These are phyloP conservation scores for Candida arabinofermentans DNA, from an alignment of 805 yeast genomes.

Conservation along the genomic window DNA sequence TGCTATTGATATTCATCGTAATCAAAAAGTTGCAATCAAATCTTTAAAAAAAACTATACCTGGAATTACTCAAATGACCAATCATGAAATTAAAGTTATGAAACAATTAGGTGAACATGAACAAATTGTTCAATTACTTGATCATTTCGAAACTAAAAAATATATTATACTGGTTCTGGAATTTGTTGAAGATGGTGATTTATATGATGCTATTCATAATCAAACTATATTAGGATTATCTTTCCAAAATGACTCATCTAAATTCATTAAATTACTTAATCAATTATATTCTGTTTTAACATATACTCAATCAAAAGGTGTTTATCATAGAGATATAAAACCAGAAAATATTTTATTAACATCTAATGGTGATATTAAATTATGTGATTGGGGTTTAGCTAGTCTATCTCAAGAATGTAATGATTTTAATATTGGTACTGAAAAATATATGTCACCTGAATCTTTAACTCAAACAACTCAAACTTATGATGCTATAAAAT, in stretches of 20 bases:
- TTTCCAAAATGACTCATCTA: conserved; percentile 23
- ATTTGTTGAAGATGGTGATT: conserved; percentile 62
- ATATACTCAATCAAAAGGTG: conserved; percentile 52
- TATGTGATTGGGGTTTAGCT: conserved; percentile 75
- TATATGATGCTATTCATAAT: conserved; percentile 51
- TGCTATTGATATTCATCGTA: conserved; percentile 37
- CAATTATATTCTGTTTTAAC: conserved; percentile 51
- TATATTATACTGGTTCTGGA: conserved; percentile 59
- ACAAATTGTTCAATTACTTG: conserved; percentile 55
- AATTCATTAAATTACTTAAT: conserved; percentile 32
- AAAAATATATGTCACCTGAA: conserved; percentile 59
- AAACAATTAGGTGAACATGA: conserved; percentile 41
- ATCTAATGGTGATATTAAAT: conserved; percentile 47
- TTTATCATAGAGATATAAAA: conserved; percentile 69
- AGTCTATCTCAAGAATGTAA: conserved; percentile 32
- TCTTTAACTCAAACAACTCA: conserved; percentile 19
- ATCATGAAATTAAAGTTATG: conserved; percentile 49
- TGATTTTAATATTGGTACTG: conserved; percentile 49
- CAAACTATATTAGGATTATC: conserved; percentile 24
- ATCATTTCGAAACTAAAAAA: conserved; percentile 50
- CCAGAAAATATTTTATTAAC: conserved; percentile 66
- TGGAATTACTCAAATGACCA: conserved; percentile 43
- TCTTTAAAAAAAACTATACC: conserved; percentile 43
- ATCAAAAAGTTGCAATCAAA: conserved; percentile 48
- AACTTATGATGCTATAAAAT: conserved; percentile 38